These are phyloP conservation scores for Pestalotiopsis fici DNA, from an alignment of 2,329 filamentous ascomycete species.

Conservation along the genomic window DNA sequence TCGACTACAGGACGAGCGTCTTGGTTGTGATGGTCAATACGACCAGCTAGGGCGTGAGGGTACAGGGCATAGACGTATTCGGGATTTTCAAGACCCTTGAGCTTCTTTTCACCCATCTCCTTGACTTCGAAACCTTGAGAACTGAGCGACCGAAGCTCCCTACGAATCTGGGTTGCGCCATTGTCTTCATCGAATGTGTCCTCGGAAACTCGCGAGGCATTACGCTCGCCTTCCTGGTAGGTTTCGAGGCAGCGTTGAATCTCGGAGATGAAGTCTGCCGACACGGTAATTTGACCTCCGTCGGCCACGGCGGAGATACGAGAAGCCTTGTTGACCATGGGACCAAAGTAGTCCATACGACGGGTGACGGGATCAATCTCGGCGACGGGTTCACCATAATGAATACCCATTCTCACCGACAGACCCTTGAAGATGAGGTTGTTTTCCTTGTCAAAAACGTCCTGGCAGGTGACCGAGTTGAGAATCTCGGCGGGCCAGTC, in stretches of 20 bases:
- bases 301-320: constrained; percentile 94
- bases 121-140: constrained; percentile 96
- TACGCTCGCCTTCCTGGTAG: constrained; percentile 81
- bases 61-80: constrained; percentile 96
- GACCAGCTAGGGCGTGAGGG: constrained; percentile 81
- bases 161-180: constrained; percentile 75
- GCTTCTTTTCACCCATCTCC: constrained; percentile 89
- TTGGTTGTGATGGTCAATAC: constrained; percentile 68
- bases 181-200: constrained; percentile 76
- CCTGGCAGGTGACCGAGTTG: constrained; percentile 81
- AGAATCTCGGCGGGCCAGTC: constrained; percentile 93
- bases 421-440: constrained; percentile 91
- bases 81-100: constrained; percentile 96
- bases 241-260: constrained; percentile 88
- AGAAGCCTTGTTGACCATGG: constrained; percentile 97
- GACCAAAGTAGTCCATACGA: constrained; percentile 99
- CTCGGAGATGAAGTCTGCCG: constrained; percentile 94
- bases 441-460: constrained; percentile 79
- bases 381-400: constrained; percentile 92
- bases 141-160: constrained; percentile 82
- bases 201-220: constrained; percentile 68
- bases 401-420: constrained; percentile 96
- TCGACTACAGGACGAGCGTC: constrained; percentile 43
- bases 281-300: constrained; percentile 95
- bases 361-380: constrained; percentile 95